phyloP scores from a whole-genome alignment of 140 eudicot genomes.

The Bidens hawaiensis region DNA sequence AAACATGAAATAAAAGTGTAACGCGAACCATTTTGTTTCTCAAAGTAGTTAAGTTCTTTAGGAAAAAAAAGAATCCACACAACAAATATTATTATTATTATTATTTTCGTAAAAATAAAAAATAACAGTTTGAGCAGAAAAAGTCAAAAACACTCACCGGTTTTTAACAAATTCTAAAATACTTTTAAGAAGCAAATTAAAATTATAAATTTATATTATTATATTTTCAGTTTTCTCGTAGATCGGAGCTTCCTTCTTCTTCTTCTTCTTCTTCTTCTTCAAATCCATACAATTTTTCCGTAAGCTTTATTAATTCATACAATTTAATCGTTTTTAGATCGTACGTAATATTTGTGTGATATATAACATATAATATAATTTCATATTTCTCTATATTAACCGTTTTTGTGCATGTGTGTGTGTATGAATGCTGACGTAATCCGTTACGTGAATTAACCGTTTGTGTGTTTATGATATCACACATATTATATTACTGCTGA shows the following conservation, averaged over 20 bases:
- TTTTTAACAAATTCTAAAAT: background rate
- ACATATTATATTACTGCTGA: background rate
- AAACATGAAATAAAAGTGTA: too few relatives aligned
- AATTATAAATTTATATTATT: too few relatives aligned
- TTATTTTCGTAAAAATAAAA: constrained; percentile 10
- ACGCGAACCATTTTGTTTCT: too few relatives aligned
- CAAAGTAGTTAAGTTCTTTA: too few relatives aligned
- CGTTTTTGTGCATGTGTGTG: background rate
- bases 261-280: constrained; percentile 13
- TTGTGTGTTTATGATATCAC: background rate
- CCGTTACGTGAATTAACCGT: background rate
- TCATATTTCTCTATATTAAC: too few relatives aligned
- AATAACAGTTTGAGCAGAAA: constrained; percentile 28
- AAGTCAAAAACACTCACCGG: constrained; percentile 17
- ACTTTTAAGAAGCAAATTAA: constrained; percentile 6
- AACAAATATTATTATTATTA: constrained; percentile 17
- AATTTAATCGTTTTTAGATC: background rate
- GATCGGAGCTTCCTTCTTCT: constrained; percentile 24
- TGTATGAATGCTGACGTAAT: too few relatives aligned
- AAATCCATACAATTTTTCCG: too few relatives aligned
- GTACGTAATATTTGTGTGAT: too few relatives aligned
- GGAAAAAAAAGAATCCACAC: constrained; percentile 21
- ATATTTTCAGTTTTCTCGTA: constrained; percentile 24
- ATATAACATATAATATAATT: too few relatives aligned
- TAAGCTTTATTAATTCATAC: constrained; percentile 8